Conservation (phyloP, 2,329 filamentous ascomycete genomes). For the Microdochium paspali region DNA sequence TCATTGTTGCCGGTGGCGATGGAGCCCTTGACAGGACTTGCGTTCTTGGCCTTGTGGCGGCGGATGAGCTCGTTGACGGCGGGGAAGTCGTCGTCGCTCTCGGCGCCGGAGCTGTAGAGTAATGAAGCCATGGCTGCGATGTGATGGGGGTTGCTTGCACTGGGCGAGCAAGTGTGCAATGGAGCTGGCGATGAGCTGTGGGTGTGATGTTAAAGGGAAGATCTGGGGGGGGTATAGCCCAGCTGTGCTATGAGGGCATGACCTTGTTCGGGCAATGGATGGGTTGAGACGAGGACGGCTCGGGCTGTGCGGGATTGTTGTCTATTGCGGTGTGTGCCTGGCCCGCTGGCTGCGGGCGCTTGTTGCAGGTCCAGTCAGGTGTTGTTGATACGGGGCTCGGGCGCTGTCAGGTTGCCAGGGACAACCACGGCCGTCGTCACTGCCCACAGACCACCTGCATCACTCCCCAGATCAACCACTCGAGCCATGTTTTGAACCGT, state of each 20-base stretch:
- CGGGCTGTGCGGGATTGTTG: neutral
- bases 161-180: neutral
- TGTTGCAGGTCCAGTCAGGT: too few relatives aligned
- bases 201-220: neutral
- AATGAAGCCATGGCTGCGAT: conserved; percentile 2
- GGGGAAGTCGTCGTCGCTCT: conserved; percentile 31
- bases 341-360: neutral
- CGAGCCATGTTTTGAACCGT: neutral
- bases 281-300: neutral
- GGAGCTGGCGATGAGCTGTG: neutral
- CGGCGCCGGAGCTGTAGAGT: conserved; percentile 10
- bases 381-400: neutral
- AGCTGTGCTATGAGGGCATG: neutral
- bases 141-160: neutral
- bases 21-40: neutral
- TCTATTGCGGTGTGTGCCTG: neutral
- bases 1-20: conserved; percentile 1
- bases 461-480: neutral
- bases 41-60: conserved; percentile 8
- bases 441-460: neutral
- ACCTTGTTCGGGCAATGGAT: neutral
- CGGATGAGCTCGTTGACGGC: conserved; percentile 23
- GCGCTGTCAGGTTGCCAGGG: conserved; percentile 1
- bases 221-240: neutral
- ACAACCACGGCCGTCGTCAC: neutral